Conservation (phyloP, 805 yeast genomes). For the Trichomonascus vanleenenianus region DNA sequence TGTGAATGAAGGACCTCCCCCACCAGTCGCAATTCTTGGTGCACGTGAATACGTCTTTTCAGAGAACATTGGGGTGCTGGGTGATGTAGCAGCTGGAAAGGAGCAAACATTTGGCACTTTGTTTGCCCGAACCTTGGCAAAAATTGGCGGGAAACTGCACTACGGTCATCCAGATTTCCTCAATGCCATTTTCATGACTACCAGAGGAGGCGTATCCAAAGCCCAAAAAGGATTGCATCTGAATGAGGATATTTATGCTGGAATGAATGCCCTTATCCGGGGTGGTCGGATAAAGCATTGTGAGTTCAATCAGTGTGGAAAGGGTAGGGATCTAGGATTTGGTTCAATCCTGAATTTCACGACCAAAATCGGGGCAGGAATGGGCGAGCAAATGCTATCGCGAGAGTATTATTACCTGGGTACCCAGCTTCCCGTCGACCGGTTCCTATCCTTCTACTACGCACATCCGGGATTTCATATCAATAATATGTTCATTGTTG, state of each 20-base stretch:
- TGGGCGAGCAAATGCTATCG: slow-evolving; percentile 94
- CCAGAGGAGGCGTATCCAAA: slow-evolving; percentile 92
- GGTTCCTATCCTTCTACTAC: slow-evolving; percentile 87
- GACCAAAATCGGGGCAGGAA: slow-evolving; percentile 94
- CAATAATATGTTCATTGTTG: slow-evolving; percentile 78
- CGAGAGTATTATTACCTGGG: slow-evolving; percentile 90
- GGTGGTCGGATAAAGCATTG: slow-evolving; percentile 95
- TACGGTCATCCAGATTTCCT: slow-evolving; percentile 96
- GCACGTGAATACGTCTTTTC: slow-evolving; percentile 94
- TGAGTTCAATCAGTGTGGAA: slow-evolving; percentile 94
- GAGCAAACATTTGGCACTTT: slow-evolving; percentile 96
- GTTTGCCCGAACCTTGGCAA: slow-evolving; percentile 88
- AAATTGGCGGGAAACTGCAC: slow-evolving; percentile 89
- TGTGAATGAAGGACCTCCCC: slow-evolving; percentile 18
- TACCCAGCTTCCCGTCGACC: slow-evolving; percentile 78
- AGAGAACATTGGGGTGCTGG: slow-evolving; percentile 84
- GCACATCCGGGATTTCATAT: slow-evolving; percentile 97
- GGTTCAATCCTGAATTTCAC: slow-evolving; percentile 89
- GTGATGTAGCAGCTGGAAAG: slow-evolving; percentile 96
- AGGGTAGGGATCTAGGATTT: slow-evolving; percentile 93
- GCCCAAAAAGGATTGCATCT: slow-evolving; percentile 90
- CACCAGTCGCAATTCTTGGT: slow-evolving; percentile 86
- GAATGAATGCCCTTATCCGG: slow-evolving; percentile 80
- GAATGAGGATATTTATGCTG: slow-evolving; percentile 94
- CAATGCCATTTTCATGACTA: slow-evolving; percentile 85